Conservation (phyloP, 805 yeast genomes). For the Saturnispora besseyi region DNA sequence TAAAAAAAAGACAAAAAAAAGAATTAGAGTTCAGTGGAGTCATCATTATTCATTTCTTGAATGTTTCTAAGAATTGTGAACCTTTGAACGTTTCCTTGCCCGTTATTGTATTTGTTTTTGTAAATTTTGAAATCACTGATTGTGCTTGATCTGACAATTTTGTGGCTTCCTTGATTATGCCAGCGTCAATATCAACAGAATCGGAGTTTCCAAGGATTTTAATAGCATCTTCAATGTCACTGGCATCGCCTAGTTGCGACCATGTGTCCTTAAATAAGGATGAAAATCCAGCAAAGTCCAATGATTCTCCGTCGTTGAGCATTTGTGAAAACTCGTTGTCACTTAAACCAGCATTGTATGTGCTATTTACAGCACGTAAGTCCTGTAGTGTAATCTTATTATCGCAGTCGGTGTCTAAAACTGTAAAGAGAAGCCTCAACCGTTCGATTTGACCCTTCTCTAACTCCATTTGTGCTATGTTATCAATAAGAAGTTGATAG, state of each 20-base stretch:
- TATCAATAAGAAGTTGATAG: background rate
- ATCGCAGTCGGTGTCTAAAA: constrained; percentile 77
- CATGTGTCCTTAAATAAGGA: constrained; percentile 52
- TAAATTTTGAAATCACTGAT: constrained; percentile 42
- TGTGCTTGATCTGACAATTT: background rate
- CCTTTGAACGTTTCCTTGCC: constrained; percentile 55
- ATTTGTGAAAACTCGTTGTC: constrained; percentile 39
- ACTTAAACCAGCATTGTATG: constrained; percentile 39
- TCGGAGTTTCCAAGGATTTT: constrained; percentile 32
- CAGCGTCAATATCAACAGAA: constrained; percentile 35
- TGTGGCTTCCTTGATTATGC: constrained; percentile 6
- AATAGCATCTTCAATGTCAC: constrained; percentile 52
- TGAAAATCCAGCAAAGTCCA: constrained; percentile 60
- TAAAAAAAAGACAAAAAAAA: background rate
- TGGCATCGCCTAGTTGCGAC: constrained; percentile 38
- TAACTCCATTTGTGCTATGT: background rate
- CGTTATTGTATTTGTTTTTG: constrained; percentile 42
- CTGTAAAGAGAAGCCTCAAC: constrained; percentile 58
- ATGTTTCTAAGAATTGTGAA: constrained; percentile 46
- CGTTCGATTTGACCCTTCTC: background rate
- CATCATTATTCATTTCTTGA: constrained; percentile 14
- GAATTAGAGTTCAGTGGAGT: background rate
- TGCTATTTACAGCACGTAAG: constrained; percentile 38
- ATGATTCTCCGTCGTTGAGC: constrained; percentile 32
- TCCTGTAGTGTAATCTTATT: constrained; percentile 51